These are phyloP conservation scores for Diospyros kaki DNA, from an alignment of 148 eudicot genomes.

Conservation along the genomic window DNA sequence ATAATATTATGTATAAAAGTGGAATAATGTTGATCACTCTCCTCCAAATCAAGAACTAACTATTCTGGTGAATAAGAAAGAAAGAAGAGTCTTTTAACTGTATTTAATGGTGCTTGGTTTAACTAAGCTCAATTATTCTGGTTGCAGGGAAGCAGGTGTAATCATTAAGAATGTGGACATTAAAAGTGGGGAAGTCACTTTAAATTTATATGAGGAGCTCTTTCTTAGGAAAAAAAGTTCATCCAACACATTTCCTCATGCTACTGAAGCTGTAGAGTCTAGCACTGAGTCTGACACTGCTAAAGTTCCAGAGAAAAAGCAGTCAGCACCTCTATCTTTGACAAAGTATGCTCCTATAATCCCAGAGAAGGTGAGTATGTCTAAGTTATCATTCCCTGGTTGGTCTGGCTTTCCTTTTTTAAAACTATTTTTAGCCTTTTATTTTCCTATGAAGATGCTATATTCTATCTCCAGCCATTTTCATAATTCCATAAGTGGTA, in stretches of 20 bases:
- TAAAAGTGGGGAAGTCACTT: conserved; percentile 57
- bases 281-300: conserved; percentile 33
- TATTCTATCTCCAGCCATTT: not conserved
- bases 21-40: too few relatives aligned
- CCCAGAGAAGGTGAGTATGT: conserved; percentile 78
- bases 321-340: conserved; percentile 38
- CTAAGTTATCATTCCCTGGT: not conserved
- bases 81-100: not conserved
- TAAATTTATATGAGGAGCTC: conserved; percentile 70
- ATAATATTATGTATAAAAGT: too few relatives aligned
- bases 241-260: conserved; percentile 33
- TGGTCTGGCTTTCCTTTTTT: not conserved
- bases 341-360: conserved; percentile 50
- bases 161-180: conserved; percentile 71
- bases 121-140: conserved; percentile 16
- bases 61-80: not conserved
- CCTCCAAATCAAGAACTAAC: too few relatives aligned
- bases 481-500: conserved; percentile 2
- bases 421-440: not conserved
- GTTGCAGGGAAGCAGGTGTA: conserved; percentile 83
- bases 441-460: not conserved
- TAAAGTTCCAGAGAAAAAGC: conserved; percentile 38
- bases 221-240: conserved; percentile 48
- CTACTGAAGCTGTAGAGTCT: conserved; percentile 27
- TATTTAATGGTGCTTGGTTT: not conserved